Conservation (phyloP, 768 basidiomycete species). For the Suillus hirtellus region DNA sequence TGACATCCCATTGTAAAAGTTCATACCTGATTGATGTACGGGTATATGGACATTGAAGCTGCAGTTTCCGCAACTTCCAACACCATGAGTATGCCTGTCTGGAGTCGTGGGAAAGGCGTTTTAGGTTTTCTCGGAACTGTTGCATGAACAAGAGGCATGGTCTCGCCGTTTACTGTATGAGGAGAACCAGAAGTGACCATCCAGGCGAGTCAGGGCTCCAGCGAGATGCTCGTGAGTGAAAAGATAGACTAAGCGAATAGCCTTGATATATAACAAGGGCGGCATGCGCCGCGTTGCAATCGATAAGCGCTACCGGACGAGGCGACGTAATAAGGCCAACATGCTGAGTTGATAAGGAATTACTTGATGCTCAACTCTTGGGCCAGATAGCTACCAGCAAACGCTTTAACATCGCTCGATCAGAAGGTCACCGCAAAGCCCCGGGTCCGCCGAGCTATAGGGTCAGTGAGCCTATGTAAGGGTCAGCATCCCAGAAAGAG, state of each 20-base stretch:
- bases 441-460: not conserved
- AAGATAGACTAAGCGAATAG: not conserved
- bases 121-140: not conserved
- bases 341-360: not conserved
- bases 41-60: not conserved
- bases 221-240: not conserved
- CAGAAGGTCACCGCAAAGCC: not conserved
- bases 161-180: not conserved
- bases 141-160: not conserved
- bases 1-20: not conserved
- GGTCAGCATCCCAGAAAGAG: not conserved
- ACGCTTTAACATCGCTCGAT: not conserved
- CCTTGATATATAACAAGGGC: not conserved
- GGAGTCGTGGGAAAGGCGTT: not conserved
- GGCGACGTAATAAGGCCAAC: not conserved
- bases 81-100: not conserved
- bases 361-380: not conserved
- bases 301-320: not conserved
- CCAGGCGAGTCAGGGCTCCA: not conserved
- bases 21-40: conserved; percentile 3
- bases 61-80: not conserved
- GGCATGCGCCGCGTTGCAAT: not conserved
- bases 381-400: not conserved
- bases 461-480: not conserved
- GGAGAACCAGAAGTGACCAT: not conserved